Evolutionary conservation across 441 rosid genomes (phyloP), one percentile per base, ranked within the genome.

Genomic region (Aquilaria agallochum): DNA sequence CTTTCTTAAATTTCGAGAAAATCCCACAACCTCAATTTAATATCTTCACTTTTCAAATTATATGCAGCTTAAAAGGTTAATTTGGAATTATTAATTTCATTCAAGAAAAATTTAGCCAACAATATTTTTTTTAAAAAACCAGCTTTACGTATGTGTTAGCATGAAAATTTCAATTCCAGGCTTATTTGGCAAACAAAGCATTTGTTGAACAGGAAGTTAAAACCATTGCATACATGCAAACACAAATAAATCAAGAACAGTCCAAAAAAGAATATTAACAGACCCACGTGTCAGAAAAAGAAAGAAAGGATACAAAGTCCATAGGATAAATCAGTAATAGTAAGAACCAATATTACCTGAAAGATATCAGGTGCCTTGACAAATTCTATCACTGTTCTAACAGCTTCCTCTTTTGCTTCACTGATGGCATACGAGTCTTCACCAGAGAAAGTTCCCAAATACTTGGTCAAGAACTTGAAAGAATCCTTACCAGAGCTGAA

Each of bases 371-470:
- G 85, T 30, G 96, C 92, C 78, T 82, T 90, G 66, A 95, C 86
- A 83, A 92, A 95, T 57, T 88, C 98, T 27, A 89, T 75, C 64
- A 92, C 68, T 61, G 95, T 71, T 51, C 63, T 86, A 40, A 76
- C 94, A 64, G 96, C 97, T 72, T 84, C 97, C 81, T 92, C 98
- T 83, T 95, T 92, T 55, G 98, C 92, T 83, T 86, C 96, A 64
- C 68, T 76, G 71, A 92, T 67, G 48, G 65, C 68, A 56, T 68
- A 65, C 47, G 82, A 74, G 73, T 92, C 99, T 67, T 89, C 98
- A 64, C 74, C 82, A 32, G 94, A 78, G 76, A 95, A 89, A 60
- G 98, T 92, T 65, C 85, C 96, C 70, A 92, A 78, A 60, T 95
- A 95, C 81, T 84, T 92, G 0, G 91, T 81, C 77, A 89, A 73